These are phyloP conservation scores for Dentipellis sp. DNA, from an alignment of 768 basidiomycete genomes.

Conservation along the genomic window DNA sequence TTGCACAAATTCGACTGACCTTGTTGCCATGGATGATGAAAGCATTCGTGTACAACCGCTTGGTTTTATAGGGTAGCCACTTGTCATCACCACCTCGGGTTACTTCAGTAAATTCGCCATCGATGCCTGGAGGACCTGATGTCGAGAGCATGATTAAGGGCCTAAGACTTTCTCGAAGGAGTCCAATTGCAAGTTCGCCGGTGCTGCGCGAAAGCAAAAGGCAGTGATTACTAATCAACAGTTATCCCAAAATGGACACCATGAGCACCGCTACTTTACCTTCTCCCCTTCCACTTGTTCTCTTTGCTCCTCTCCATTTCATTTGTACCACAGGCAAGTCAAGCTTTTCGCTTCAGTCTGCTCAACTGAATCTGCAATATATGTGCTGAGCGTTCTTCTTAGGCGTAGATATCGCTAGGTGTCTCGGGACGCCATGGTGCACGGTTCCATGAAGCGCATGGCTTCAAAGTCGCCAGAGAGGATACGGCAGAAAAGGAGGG, in stretches of 20 bases:
- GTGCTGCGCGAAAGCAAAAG: not conserved
- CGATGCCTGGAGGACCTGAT: constrained; percentile 35
- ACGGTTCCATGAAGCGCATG: constrained; percentile 38
- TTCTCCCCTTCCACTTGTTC: too few relatives aligned
- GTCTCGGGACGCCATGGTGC: constrained; percentile 3
- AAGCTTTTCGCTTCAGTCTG: too few relatives aligned
- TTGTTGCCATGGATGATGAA: constrained; percentile 44
- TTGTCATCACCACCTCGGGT: constrained; percentile 33
- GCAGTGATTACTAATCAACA: not conserved
- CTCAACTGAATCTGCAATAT: too few relatives aligned
- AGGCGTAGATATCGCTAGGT: not conserved
- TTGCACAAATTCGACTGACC: not conserved
- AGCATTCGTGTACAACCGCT: constrained; percentile 58
- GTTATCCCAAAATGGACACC: too few relatives aligned
- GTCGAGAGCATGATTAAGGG: not conserved
- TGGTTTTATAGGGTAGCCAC: constrained; percentile 38
- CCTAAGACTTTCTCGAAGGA: not conserved
- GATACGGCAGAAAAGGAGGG: constrained; percentile 45
- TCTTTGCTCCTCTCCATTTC: too few relatives aligned
- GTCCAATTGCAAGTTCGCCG: not conserved
- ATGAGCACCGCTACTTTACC: too few relatives aligned
- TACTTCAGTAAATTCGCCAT: constrained; percentile 20
- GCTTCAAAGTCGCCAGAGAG: constrained; percentile 45
- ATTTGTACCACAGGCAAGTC: too few relatives aligned
- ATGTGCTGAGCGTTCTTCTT: too few relatives aligned